Conservation (phyloP, 2,329 filamentous ascomycete species). For the Xylariaceae sp. region DNA sequence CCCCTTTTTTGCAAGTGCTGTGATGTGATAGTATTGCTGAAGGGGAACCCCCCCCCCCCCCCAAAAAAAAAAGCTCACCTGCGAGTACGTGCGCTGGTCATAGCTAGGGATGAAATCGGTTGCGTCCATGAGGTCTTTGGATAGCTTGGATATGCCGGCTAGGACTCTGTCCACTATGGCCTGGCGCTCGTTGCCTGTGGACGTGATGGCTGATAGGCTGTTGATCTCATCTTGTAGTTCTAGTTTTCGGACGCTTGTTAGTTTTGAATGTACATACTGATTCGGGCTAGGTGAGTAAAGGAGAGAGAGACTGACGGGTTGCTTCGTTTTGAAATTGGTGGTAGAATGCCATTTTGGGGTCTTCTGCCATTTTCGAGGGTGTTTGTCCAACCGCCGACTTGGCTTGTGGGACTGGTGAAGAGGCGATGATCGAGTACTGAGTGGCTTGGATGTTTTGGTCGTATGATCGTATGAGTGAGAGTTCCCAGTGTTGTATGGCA, state of each 20-base stretch:
- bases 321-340: constrained; percentile 74
- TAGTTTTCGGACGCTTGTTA: constrained; percentile 33
- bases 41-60: no score
- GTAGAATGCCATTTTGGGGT: constrained; percentile 75
- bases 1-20: no score
- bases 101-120: constrained; percentile 78
- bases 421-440: constrained; percentile 10
- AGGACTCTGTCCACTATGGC: constrained; percentile 78
- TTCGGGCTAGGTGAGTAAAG: neutral
- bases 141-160: constrained; percentile 71
- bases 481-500: no score
- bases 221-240: constrained; percentile 73
- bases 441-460: no score
- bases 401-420: constrained; percentile 13
- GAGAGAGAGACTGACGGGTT: constrained; percentile 47
- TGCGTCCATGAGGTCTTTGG: constrained; percentile 79
- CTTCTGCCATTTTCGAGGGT: constrained; percentile 37
- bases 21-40: no score
- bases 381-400: constrained; percentile 21
- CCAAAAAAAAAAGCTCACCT: constrained; percentile 44
- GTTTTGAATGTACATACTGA: neutral
- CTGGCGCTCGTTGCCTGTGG: constrained; percentile 66
- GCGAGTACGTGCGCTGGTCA: constrained; percentile 79
- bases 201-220: constrained; percentile 56
- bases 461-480: no score